These are phyloP conservation scores for Thermothelomyces thermophilus DNA, from an alignment of 2,329 filamentous ascomycete species.

Conservation along the genomic window DNA sequence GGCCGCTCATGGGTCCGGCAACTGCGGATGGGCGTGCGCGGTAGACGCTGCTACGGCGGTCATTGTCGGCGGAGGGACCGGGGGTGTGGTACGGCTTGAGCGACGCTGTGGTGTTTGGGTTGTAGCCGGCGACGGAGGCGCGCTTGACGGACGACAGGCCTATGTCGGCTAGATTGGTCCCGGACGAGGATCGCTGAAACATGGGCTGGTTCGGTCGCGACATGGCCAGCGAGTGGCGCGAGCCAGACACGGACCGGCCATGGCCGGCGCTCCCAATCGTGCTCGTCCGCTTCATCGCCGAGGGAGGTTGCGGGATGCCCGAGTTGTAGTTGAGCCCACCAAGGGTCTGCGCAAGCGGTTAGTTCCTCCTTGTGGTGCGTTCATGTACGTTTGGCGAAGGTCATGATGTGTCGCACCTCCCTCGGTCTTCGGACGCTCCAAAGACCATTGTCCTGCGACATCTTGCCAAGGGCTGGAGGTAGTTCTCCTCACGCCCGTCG, in stretches of 20 bases:
- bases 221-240: constrained; percentile 78
- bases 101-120: constrained; percentile 52
- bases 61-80: constrained; percentile 43
- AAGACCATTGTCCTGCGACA: constrained; percentile 84
- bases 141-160: constrained; percentile 81
- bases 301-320: constrained; percentile 81
- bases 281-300: constrained; percentile 87
- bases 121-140: constrained; percentile 53
- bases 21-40: constrained; percentile 59
- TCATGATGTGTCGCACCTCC: constrained; percentile 45
- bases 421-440: constrained; percentile 89
- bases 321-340: constrained; percentile 78
- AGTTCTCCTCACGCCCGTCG: constrained; percentile 1
- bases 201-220: constrained; percentile 77
- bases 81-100: constrained; percentile 58
- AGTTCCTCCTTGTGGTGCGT: neutral
- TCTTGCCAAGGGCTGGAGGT: constrained; percentile 34
- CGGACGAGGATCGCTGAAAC: constrained; percentile 79
- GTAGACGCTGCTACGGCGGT: constrained; percentile 78
- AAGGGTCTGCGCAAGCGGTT: constrained; percentile 57
- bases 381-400: constrained; percentile 7
- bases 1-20: constrained; percentile 57
- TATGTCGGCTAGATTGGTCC: constrained; percentile 69
- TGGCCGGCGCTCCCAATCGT: constrained; percentile 69
- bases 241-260: constrained; percentile 74